Conservation (phyloP, 2,329 filamentous ascomycete species). For the Fusarium lyarnte region DNA sequence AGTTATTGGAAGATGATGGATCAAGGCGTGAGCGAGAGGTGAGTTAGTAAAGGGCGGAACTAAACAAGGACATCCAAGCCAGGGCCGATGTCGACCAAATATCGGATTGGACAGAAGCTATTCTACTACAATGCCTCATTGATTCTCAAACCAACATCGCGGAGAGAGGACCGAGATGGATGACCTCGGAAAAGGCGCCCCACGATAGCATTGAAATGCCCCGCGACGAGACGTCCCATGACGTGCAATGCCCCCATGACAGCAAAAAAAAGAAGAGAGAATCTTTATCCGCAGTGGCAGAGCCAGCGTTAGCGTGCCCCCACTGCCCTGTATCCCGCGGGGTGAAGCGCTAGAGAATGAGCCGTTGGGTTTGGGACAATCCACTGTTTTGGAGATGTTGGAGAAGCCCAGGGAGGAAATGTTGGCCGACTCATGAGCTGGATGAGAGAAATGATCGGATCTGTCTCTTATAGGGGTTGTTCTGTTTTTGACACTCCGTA, state of each 20-base stretch:
- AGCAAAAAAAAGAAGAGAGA: slow-evolving; percentile 12
- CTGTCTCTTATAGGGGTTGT: not conserved
- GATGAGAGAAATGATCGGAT: not conserved
- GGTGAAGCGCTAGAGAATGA: slow-evolving; percentile 19
- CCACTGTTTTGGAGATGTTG: slow-evolving; percentile 28
- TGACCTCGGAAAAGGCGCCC: slow-evolving; percentile 17
- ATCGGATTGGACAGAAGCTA: not conserved
- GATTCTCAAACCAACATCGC: not conserved
- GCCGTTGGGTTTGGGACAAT: not conserved
- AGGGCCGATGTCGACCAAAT: slow-evolving; percentile 22
- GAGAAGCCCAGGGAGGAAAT: slow-evolving; percentile 23
- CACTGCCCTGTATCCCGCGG: slow-evolving; percentile 27
- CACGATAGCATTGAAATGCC: slow-evolving; percentile 18
- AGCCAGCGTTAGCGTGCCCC: slow-evolving; percentile 10
- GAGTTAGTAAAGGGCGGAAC: slow-evolving; percentile 20
- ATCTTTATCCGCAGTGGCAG: not conserved
- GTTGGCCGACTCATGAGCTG: slow-evolving; percentile 3
- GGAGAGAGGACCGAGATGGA: slow-evolving; percentile 37
- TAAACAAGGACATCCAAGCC: not conserved
- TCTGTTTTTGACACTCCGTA: accelerated
- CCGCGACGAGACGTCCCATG: slow-evolving; percentile 23
- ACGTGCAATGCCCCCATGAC: slow-evolving; percentile 30
- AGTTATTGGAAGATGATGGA: slow-evolving; percentile 11
- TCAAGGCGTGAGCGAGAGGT: slow-evolving; percentile 17
- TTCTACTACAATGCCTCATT: not conserved